Conservation (phyloP, 768 basidiomycete species). For the Xerocomellus chrysenteron region DNA sequence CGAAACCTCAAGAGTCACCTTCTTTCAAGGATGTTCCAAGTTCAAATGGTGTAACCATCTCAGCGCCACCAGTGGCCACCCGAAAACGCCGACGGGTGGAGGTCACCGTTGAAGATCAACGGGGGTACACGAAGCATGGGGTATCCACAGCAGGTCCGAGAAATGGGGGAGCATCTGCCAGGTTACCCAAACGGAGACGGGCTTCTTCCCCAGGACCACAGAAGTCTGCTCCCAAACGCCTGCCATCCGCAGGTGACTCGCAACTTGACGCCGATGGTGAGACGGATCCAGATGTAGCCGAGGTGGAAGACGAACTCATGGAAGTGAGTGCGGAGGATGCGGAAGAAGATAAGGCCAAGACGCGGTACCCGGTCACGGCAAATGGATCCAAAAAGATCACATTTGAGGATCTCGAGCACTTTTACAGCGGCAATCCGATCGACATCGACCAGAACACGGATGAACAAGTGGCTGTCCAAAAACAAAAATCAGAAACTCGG, state of each 20-base stretch:
- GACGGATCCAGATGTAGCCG: conserved; percentile 36
- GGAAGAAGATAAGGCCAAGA: conserved; percentile 12
- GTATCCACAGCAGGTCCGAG: conserved; percentile 10
- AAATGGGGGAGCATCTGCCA: background rate
- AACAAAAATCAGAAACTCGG: conserved; percentile 4
- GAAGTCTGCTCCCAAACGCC: conserved; percentile 16
- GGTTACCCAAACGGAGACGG: conserved; percentile 23
- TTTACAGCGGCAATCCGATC: conserved; percentile 30
- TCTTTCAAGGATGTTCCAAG: conserved; percentile 6
- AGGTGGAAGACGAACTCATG: conserved; percentile 37
- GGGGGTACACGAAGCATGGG: conserved; percentile 10
- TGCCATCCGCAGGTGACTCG: conserved; percentile 26
- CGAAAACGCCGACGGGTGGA: conserved; percentile 29
- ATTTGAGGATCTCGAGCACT: conserved; percentile 33
- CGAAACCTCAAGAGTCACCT: conserved; percentile 7
- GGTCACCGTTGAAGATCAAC: conserved; percentile 4
- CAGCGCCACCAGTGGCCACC: conserved; percentile 16
- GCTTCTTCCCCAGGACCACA: conserved; percentile 30
- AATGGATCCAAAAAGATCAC: conserved; percentile 8
- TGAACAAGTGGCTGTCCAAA: conserved; percentile 7
- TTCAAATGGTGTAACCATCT: conserved; percentile 13
- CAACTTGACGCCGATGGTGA: conserved; percentile 35
- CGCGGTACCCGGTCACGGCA: background rate
- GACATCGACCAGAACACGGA: conserved; percentile 30
- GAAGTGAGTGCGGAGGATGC: conserved; percentile 21